A percentile compares a stretch with the other conserved stretches of the same genome.
phyloP scores from a whole-genome alignment of 1,284 basidiomycete species.

The Microbotryum lychnidis-dioicae region DNA sequence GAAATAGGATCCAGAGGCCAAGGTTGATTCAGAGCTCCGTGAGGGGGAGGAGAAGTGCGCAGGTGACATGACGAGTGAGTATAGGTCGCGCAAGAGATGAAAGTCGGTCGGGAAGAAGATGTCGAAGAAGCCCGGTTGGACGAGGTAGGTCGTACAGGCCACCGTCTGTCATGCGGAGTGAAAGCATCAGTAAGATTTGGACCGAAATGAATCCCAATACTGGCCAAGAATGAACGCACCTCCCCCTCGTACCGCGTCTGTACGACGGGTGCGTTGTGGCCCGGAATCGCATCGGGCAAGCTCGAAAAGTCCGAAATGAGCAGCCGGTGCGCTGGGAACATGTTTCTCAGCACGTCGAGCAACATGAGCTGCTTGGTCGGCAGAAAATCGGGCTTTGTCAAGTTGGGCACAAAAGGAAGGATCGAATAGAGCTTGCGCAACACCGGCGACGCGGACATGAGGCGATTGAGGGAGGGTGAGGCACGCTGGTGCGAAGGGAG shows the following conservation, averaged over 20 bases:
- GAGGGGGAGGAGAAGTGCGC: conserved; percentile 39
- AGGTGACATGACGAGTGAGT: conserved; percentile 59
- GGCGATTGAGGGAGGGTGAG: conserved; percentile 38
- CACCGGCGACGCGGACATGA: conserved; percentile 41
- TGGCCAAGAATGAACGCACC: conserved; percentile 44
- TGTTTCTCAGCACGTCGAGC: conserved; percentile 66
- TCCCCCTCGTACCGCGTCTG: conserved; percentile 80
- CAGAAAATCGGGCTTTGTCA: conserved; percentile 81
- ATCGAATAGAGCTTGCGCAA: conserved; percentile 55
- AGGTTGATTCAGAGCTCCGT: conserved; percentile 48
- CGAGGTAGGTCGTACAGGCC: conserved; percentile 81
- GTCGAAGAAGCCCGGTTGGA: conserved; percentile 94
- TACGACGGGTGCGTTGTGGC: conserved; percentile 85
- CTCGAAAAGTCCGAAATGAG: conserved; percentile 86
- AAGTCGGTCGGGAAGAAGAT: conserved; percentile 99
- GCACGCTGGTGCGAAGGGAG: conserved; percentile 54
- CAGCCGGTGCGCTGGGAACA: conserved; percentile 85
- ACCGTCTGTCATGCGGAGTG: conserved; percentile 43
- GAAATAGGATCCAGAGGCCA: conserved; percentile 45
- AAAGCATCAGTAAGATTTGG: not conserved
- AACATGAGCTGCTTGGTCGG: conserved; percentile 87
- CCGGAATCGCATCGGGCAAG: conserved; percentile 76
- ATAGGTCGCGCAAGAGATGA: conserved; percentile 72
- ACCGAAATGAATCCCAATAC: too few relatives aligned
- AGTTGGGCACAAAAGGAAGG: conserved; percentile 83